phyloP scores from a whole-genome alignment of 805 yeast species.

The Pichia cephalocereana region DNA sequence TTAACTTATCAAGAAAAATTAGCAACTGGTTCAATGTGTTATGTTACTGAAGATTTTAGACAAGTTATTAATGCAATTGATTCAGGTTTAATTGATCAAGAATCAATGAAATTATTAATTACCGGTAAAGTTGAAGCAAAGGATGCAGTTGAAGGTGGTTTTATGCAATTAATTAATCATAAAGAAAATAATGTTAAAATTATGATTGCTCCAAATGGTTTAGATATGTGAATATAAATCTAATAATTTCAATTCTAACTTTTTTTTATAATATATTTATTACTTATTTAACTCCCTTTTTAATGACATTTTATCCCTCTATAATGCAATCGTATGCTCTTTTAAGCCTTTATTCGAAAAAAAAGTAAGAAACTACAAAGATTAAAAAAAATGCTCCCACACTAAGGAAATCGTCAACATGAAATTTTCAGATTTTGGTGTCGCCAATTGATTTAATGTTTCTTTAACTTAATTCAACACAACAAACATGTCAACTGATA shows the following conservation, averaged over 20 bases:
- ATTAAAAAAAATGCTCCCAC: too few species aligned
- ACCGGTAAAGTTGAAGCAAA: conserved; percentile 44
- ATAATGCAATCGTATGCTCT: too few species aligned
- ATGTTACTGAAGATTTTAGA: conserved; percentile 46
- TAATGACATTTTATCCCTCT: too few species aligned
- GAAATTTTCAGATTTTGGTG: too few species aligned
- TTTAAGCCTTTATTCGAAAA: too few species aligned
- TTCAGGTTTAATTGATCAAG: conserved; percentile 35
- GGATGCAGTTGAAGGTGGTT: conserved; percentile 46
- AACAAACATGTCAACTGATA: not conserved
- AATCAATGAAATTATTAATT: conserved; percentile 37
- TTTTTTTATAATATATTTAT: too few species aligned
- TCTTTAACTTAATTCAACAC: not conserved
- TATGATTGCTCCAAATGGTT: conserved; percentile 37
- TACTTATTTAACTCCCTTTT: too few species aligned
- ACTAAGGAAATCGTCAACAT: too few species aligned
- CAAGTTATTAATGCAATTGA: conserved; percentile 45
- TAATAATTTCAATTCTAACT: too few species aligned
- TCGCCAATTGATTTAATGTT: too few species aligned
- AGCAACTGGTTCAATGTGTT: conserved; percentile 55
- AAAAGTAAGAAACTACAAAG: too few species aligned
- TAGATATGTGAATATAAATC: conserved; percentile 7
- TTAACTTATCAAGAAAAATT: conserved; percentile 45
- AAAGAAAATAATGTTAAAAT: conserved; percentile 50
- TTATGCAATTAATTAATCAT: conserved; percentile 38